Evolutionary conservation across 1,139 yeast species (phyloP).

Genomic region (Hanseniaspora uvarum): DNA sequence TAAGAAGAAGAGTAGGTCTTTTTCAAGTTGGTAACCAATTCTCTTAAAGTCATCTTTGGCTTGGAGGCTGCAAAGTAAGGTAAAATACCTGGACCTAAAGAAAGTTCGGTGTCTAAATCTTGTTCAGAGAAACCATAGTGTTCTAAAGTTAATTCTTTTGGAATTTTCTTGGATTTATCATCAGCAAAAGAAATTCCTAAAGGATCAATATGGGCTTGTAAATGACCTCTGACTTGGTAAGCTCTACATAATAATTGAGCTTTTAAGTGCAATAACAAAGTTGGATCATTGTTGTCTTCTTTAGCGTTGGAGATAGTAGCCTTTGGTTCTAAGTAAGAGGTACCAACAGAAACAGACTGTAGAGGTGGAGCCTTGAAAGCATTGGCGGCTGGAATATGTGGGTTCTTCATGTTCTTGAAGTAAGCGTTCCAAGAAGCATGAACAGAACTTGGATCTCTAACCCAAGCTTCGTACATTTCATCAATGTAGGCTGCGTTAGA

Average conservation of each 20-base stretch:
- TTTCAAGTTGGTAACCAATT: slow-evolving; percentile 71
- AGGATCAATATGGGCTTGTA: slow-evolving; percentile 91
- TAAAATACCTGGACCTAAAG: slow-evolving; percentile 93
- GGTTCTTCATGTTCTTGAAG: slow-evolving; percentile 76
- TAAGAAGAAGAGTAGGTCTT: slow-evolving; percentile 75
- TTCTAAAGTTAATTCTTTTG: slow-evolving; percentile 82
- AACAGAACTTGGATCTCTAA: slow-evolving; percentile 76
- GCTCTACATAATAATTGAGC: slow-evolving; percentile 95
- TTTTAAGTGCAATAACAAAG: slow-evolving; percentile 80
- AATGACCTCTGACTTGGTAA: slow-evolving; percentile 96
- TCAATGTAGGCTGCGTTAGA: slow-evolving; percentile 87
- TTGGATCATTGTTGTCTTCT: slow-evolving; percentile 37
- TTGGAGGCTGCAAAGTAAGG: slow-evolving; percentile 77
- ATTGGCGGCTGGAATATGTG: slow-evolving; percentile 53
- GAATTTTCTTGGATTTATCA: slow-evolving; percentile 42
- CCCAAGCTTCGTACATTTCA: slow-evolving; percentile 96
- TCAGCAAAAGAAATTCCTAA: slow-evolving; percentile 79
- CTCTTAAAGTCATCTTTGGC: slow-evolving; percentile 59
- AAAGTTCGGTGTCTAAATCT: slow-evolving; percentile 73
- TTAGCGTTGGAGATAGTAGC: slow-evolving; percentile 22
- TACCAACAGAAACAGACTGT: slow-evolving; percentile 44
- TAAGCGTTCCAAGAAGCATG: slow-evolving; percentile 95
- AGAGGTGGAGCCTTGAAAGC: slow-evolving; percentile 92
- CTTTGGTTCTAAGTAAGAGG: slow-evolving; percentile 34
- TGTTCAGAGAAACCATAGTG: slow-evolving; percentile 83